Evolutionary conservation across 2,329 filamentous ascomycete genomes (phyloP), one percentile per base, ranked within the genome.

Genomic region (Aspergillus hortae): DNA sequence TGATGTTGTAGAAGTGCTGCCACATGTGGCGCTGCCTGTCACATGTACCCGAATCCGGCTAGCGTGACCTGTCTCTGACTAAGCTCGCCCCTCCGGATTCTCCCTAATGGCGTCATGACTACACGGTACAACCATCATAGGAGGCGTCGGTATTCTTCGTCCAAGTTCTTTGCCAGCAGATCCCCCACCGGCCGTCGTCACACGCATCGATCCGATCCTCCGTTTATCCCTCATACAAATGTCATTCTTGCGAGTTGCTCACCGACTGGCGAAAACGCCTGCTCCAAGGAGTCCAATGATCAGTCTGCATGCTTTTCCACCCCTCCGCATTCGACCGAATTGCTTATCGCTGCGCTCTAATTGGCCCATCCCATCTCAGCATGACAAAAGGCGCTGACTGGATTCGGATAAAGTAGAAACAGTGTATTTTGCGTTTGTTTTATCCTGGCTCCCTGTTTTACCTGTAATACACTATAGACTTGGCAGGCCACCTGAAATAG

Each of bases 331-430:
- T 41, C 33, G 43, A 44, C 36, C 45, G 52, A 52, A 46, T 56
- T 55, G 23, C 66, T 67, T 69, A 69, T 69, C 66, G 59, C 12
- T 1, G 17, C 0, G 1, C 9, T 15, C 45, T 63, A 38, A 67
- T 69, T 69, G 66, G 66, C 25, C 42, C 32, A 9, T 25, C 9
- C 4, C 9, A 12, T n/a, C 17, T 10, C 19, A 25, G 17, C 56
- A 59, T 69, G 67, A 69, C 67, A 67, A 63, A 69, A 61, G 44
- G 25, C 54, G 65, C 62, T 68, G 67, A 69, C 65, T 66, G 35
- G 35, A 38, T 38, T 51, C 56, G 56, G 54, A 44, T 52, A 58
- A 42, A 11, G 17, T 19, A 19, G 38, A 12, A 14, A 19, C n/a
- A 42, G 17, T 4, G 12, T 43, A 12, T 12, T 21, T n/a, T 23